Conservation (phyloP, 257 asterid species). For the Thymus quinquecostatus region DNA sequence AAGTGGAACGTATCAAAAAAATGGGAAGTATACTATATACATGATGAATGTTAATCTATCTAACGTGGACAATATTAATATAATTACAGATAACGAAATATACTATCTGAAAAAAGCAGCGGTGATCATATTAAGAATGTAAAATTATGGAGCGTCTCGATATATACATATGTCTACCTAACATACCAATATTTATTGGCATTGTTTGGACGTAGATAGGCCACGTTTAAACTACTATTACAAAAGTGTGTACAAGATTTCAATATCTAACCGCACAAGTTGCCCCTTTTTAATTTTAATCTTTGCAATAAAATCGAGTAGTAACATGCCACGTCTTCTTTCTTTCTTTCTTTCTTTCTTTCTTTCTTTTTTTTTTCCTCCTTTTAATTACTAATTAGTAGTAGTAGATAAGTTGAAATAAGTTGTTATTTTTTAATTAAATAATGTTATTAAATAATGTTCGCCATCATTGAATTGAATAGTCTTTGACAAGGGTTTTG, state of each 20-base stretch:
- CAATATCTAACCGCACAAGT: slow-evolving; percentile 37
- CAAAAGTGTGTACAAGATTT: slow-evolving; percentile 25
- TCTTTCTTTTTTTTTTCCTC: neutral
- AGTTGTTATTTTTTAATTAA: neutral
- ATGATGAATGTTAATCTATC: too few relatives aligned
- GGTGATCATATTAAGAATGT: too few relatives aligned
- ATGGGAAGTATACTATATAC: too few relatives aligned
- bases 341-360: neutral
- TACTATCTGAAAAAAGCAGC: too few relatives aligned
- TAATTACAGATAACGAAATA: too few relatives aligned
- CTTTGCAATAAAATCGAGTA: slow-evolving; percentile 30
- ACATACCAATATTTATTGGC: slow-evolving; percentile 37
- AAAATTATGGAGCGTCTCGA: neutral
- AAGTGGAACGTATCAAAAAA: too few relatives aligned
- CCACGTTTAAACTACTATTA: slow-evolving; percentile 41
- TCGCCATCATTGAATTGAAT: slow-evolving; percentile 22
- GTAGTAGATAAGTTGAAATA: neutral
- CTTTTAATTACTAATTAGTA: neutral
- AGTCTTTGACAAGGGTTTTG: slow-evolving; percentile 5
- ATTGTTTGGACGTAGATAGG: slow-evolving; percentile 40
- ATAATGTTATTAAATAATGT: neutral
- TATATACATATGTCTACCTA: slow-evolving; percentile 27
- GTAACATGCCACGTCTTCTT: slow-evolving; percentile 38
- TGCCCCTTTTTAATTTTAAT: slow-evolving; percentile 27
- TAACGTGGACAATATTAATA: too few relatives aligned